phyloP scores from a whole-genome alignment of 345 rosid genomes.

The Fremontodendron californicum region DNA sequence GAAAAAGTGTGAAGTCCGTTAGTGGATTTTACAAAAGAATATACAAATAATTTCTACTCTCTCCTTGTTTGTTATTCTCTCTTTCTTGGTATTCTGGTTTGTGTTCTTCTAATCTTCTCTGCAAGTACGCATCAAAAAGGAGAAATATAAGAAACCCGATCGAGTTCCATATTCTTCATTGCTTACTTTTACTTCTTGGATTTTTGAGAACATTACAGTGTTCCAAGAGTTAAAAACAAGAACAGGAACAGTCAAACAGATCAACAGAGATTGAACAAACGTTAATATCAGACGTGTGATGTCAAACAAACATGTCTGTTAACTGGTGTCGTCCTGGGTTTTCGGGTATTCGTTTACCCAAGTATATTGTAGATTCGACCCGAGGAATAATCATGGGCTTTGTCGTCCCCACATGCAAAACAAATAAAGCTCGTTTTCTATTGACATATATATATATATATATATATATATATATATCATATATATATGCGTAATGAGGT shows the following conservation, averaged over 20 bases:
- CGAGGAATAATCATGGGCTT: background rate
- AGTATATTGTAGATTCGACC: background rate
- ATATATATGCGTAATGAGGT: no score
- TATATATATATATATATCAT: no score
- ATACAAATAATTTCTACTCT: no score
- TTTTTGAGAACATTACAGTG: background rate
- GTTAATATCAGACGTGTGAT: background rate
- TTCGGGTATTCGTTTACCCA: background rate
- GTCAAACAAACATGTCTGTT: no score
- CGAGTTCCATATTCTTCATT: background rate
- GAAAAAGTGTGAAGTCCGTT: no score
- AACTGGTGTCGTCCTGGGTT: background rate
- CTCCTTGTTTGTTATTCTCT: no score
- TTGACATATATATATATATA: no score
- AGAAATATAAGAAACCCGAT: conserved; percentile 11
- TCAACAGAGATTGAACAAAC: background rate
- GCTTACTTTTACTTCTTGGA: background rate
- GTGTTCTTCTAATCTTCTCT: no score
- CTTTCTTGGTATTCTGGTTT: no score
- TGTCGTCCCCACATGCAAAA: background rate
- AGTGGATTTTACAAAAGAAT: no score
- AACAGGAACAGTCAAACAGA: background rate
- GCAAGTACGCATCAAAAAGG: no score
- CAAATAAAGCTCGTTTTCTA: background rate
- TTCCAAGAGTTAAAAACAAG: background rate